Percentiles rank a stretch among this genome's conserved stretches.
Evolutionary conservation across 371 early-diverging fungal genomes (phyloP).

Genomic region (Sporodiniella umbellata): DNA sequence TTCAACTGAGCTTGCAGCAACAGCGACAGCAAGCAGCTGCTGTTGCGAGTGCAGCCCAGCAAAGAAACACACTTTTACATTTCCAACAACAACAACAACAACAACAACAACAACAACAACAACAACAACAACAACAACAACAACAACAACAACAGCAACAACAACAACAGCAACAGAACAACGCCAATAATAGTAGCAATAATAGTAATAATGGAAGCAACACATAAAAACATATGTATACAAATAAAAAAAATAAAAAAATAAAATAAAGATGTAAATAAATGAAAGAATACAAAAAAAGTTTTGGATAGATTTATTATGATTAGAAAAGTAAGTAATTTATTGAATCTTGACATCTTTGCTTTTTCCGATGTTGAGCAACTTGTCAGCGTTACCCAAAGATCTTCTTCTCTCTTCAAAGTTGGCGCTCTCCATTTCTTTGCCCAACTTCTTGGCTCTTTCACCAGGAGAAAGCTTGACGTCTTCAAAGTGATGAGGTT

Average conservation of each 20-base stretch:
- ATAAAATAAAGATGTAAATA: background rate
- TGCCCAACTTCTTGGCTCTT: background rate
- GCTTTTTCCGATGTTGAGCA: background rate
- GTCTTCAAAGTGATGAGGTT: background rate
- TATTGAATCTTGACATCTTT: background rate
- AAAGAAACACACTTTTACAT: constrained; percentile 19
- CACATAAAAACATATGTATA: too few species aligned
- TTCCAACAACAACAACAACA: constrained; percentile 8
- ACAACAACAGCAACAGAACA: constrained; percentile 4
- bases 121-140: too few species aligned
- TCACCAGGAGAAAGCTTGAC: background rate
- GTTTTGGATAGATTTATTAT: too few species aligned
- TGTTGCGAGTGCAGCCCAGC: constrained; percentile 23
- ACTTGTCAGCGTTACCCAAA: background rate
- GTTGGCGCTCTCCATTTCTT: background rate
- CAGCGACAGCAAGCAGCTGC: constrained; percentile 29
- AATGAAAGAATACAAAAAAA: too few species aligned
- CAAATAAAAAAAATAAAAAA: too few species aligned
- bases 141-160: constrained; percentile 8
- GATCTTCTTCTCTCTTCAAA: background rate
- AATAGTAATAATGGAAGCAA: too few species aligned
- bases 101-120: constrained; percentile 13
- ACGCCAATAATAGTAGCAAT: constrained; percentile 13
- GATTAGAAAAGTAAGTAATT: background rate
- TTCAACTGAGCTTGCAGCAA: constrained; percentile 29